phyloP scores from a whole-genome alignment of 2,329 filamentous ascomycete species.

The Claviceps purpurea region DNA sequence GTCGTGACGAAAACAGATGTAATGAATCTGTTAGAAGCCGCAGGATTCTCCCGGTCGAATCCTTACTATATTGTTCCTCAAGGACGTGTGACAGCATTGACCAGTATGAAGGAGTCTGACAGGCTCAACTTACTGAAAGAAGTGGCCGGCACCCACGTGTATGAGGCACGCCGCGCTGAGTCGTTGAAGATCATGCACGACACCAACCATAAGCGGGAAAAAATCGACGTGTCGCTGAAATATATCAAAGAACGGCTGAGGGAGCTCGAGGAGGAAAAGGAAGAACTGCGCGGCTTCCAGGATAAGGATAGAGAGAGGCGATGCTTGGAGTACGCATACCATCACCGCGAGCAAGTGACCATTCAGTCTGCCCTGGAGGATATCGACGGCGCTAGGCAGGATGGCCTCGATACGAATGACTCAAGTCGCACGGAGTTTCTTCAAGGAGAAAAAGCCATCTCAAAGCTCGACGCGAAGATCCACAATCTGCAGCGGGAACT shows the following conservation, averaged over 20 bases:
- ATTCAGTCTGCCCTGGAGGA: conserved; percentile 66
- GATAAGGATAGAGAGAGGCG: conserved; percentile 86
- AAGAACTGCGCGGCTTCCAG: conserved; percentile 85
- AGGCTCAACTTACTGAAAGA: conserved; percentile 85
- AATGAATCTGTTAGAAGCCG: conserved; percentile 87
- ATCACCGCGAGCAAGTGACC: conserved; percentile 75
- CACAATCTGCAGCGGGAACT: conserved; percentile 68
- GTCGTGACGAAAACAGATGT: conserved; percentile 91
- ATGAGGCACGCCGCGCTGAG: conserved; percentile 82
- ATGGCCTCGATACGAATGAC: conserved; percentile 73
- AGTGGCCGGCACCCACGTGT: conserved; percentile 95
- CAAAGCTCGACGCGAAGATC: conserved; percentile 65
- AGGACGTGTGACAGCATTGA: conserved; percentile 86
- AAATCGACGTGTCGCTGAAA: conserved; percentile 83
- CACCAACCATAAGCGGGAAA: conserved; percentile 84
- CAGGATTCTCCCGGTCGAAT: conserved; percentile 92
- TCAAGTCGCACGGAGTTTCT: conserved; percentile 65
- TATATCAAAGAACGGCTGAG: conserved; percentile 82
- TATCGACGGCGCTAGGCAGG: conserved; percentile 69
- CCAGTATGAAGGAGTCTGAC: conserved; percentile 97
- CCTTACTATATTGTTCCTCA: conserved; percentile 99
- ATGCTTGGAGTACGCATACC: conserved; percentile 89
- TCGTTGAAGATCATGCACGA: conserved; percentile 95
- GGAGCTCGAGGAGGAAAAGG: conserved; percentile 93
- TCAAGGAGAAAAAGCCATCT: conserved; percentile 66